Evolutionary conservation across 2,329 filamentous ascomycete genomes (phyloP).

Genomic region (Colletotrichum orbiculare): DNA sequence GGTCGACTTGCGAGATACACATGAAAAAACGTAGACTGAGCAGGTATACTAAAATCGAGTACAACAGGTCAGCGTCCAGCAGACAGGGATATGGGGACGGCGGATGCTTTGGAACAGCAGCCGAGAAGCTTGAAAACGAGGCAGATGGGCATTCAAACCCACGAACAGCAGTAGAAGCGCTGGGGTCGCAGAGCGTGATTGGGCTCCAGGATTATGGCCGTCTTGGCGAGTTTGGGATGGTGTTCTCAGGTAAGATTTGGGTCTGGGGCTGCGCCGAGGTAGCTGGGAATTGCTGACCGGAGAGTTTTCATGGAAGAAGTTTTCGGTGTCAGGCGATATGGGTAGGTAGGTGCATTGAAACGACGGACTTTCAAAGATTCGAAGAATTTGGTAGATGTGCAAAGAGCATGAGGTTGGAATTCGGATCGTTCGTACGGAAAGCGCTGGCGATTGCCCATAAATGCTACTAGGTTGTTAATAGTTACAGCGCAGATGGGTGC

Average conservation of each 20-base stretch:
- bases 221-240: slow-evolving; percentile 31
- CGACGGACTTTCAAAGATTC: no score
- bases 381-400: no score
- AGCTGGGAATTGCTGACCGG: background rate
- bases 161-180: slow-evolving; percentile 12
- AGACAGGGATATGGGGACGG: slow-evolving; percentile 16
- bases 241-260: slow-evolving; percentile 23
- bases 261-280: background rate
- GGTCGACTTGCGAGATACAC: no score
- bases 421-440: no score
- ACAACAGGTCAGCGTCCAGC: slow-evolving; percentile 3
- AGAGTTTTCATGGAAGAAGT: background rate
- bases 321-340: background rate
- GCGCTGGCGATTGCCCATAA: no score
- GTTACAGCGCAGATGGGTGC: no score
- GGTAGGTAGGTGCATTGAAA: no score
- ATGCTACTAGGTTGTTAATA: no score
- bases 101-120: slow-evolving; percentile 15
- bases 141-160: slow-evolving; percentile 21
- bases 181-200: slow-evolving; percentile 15
- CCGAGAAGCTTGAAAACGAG: slow-evolving; percentile 29
- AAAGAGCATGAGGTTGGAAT: no score
- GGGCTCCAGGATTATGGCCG: slow-evolving; percentile 29
- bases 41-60: slow-evolving; percentile 11
- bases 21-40: background rate